Conservation (phyloP, 1,284 basidiomycete species). For the Serendipita sp. region DNA sequence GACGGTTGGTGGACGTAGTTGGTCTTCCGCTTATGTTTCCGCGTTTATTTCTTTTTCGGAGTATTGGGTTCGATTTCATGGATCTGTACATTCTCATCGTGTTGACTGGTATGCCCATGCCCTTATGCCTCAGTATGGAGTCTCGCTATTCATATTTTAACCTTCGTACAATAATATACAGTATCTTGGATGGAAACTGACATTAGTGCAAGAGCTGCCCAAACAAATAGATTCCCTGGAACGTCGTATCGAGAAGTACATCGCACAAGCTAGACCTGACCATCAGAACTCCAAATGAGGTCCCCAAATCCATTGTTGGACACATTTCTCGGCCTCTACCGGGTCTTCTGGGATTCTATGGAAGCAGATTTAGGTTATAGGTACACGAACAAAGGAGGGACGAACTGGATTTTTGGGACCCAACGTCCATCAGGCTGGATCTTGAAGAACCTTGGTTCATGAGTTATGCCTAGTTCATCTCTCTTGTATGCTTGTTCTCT, state of each 20-base stretch:
- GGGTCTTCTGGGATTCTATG: conserved; percentile 56
- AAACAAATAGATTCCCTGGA: neutral
- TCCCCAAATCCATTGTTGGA: conserved; percentile 50
- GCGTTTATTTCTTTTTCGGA: conserved; percentile 1
- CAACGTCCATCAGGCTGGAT: conserved; percentile 57
- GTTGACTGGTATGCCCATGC: neutral
- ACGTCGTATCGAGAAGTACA: neutral
- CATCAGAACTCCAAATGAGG: conserved; percentile 13
- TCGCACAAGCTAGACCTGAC: conserved; percentile 1
- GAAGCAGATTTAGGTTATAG: neutral
- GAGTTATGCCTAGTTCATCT: conserved; percentile 58
- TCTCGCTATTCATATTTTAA: neutral
- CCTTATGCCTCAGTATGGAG: neutral
- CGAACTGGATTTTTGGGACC: conserved; percentile 65
- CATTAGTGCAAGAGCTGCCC: neutral
- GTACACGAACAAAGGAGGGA: conserved; percentile 9
- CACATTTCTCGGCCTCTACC: conserved; percentile 41
- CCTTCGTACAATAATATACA: conserved; percentile 1
- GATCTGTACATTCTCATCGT: neutral
- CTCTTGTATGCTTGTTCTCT: conserved; percentile 64
- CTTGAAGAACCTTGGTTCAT: conserved; percentile 71
- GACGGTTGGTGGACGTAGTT: conserved; percentile 62
- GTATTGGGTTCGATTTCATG: neutral
- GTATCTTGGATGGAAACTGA: neutral
- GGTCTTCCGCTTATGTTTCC: conserved; percentile 3